Percentiles rank a stretch among this genome's conserved stretches.
phyloP scores from a whole-genome alignment of 2,329 filamentous ascomycete species.

The Cercospora janseana region DNA sequence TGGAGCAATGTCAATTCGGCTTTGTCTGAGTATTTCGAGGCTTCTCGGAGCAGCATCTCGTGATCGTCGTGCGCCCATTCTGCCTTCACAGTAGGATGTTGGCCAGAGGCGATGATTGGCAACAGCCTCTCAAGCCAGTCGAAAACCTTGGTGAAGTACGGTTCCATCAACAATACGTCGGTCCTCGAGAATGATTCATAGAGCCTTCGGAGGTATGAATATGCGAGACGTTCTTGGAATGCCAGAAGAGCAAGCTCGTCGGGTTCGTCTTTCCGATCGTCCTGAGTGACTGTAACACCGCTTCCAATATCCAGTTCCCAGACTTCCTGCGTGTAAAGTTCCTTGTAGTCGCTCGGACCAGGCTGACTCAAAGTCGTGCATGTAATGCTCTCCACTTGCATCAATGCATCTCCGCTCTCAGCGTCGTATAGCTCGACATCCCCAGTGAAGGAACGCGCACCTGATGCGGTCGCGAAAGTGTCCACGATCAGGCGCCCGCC shows the following conservation, averaged over 20 bases:
- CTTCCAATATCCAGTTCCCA: constrained; percentile 12
- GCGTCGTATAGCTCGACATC: constrained; percentile 12
- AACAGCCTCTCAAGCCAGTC: constrained; percentile 1
- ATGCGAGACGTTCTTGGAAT: constrained; percentile 11
- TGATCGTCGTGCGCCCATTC: constrained; percentile 13
- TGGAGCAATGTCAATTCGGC: constrained; percentile 7
- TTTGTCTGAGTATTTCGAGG: background rate
- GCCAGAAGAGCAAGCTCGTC: constrained; percentile 7
- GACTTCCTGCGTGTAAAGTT: constrained; percentile 5
- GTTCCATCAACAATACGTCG: constrained; percentile 9
- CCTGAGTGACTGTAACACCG: constrained; percentile 9
- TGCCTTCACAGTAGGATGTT: constrained; percentile 7
- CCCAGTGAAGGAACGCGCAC: constrained; percentile 7
- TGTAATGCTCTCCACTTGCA: constrained; percentile 15
- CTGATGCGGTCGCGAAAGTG: constrained; percentile 9
- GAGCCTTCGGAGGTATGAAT: constrained; percentile 14
- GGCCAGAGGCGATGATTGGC: constrained; percentile 7
- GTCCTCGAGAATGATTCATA: constrained; percentile 9
- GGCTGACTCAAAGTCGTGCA: constrained; percentile 11
- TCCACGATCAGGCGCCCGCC: constrained; percentile 11
- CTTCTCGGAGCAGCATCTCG: constrained; percentile 7
- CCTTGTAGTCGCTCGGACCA: constrained; percentile 9
- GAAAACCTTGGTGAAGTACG: constrained; percentile 8
- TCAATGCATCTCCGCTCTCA: constrained; percentile 10
- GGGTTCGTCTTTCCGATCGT: constrained; percentile 4